Conservation (phyloP, 495 filamentous ascomycete genomes). For the Penicillium coprophilum region DNA sequence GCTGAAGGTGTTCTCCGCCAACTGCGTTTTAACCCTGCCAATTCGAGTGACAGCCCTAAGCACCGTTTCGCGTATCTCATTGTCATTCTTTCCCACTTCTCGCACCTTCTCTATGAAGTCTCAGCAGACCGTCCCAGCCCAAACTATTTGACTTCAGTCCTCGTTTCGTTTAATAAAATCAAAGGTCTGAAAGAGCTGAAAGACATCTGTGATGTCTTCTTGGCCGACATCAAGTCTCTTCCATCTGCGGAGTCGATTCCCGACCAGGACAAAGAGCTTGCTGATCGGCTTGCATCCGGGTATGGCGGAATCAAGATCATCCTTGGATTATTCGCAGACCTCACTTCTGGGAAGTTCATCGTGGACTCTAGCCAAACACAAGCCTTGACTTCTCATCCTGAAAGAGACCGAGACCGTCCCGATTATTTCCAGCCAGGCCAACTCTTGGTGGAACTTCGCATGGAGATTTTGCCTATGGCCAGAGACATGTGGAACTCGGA, state of each 20-base stretch:
- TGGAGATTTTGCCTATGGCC: slow-evolving; percentile 77
- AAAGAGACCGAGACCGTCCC: slow-evolving; percentile 54
- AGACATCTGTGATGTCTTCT: slow-evolving; percentile 69
- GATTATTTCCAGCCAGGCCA: slow-evolving; percentile 73
- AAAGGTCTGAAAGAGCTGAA: slow-evolving; percentile 74
- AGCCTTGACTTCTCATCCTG: slow-evolving; percentile 56
- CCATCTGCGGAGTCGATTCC: slow-evolving; percentile 34
- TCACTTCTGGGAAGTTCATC: slow-evolving; percentile 75
- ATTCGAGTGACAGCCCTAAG: slow-evolving; percentile 41
- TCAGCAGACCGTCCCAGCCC: slow-evolving; percentile 56
- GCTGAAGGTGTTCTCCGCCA: slow-evolving; percentile 69
- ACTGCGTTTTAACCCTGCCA: slow-evolving; percentile 51
- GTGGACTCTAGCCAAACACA: slow-evolving; percentile 68
- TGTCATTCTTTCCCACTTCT: slow-evolving; percentile 71
- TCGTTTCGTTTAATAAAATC: slow-evolving; percentile 80
- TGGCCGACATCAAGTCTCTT: slow-evolving; percentile 59
- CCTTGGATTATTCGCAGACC: slow-evolving; percentile 72
- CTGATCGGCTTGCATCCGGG: slow-evolving; percentile 52
- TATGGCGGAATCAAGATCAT: slow-evolving; percentile 79
- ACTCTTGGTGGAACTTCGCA: slow-evolving; percentile 83
- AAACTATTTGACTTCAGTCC: slow-evolving; percentile 73
- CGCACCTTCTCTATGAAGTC: slow-evolving; percentile 74
- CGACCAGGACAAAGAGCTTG: slow-evolving; percentile 47
- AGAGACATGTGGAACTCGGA: slow-evolving; percentile 75
- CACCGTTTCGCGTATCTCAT: slow-evolving; percentile 74